Conservation (phyloP, 805 yeast genomes). For the Maudiozyma barnettii region DNA sequence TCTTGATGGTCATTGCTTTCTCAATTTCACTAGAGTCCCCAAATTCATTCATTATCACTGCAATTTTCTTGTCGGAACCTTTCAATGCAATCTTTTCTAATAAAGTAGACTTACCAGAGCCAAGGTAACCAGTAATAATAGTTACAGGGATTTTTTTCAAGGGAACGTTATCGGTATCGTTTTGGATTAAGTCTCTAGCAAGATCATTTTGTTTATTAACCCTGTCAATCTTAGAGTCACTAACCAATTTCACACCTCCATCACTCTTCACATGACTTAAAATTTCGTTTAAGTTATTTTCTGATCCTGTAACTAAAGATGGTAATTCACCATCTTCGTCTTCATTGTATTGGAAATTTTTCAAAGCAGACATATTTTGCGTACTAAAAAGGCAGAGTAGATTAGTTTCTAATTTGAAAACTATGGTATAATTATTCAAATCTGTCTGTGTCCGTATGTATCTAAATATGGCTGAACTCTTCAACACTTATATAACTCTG, state of each 20-base stretch:
- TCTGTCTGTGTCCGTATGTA: too few relatives aligned
- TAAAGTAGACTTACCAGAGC: conserved; percentile 88
- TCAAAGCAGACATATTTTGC: conserved; percentile 25
- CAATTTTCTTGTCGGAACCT: conserved; percentile 60
- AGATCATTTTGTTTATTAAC: conserved; percentile 17
- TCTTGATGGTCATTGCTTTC: conserved; percentile 62
- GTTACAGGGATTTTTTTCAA: conserved; percentile 69
- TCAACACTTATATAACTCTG: too few relatives aligned
- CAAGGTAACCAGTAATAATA: conserved; percentile 88
- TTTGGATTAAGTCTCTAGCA: neutral
- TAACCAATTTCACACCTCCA: conserved; percentile 24
- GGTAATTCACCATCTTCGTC: conserved; percentile 30
- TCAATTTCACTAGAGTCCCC: conserved; percentile 89
- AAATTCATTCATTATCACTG: conserved; percentile 86
- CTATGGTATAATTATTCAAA: too few relatives aligned
- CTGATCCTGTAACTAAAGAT: conserved; percentile 22
- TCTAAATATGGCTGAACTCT: too few relatives aligned
- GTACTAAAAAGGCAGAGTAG: too few relatives aligned
- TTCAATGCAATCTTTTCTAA: conserved; percentile 62
- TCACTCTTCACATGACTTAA: conserved; percentile 17
- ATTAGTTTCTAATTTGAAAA: too few relatives aligned
- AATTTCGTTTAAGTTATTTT: conserved; percentile 19
- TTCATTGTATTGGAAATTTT: conserved; percentile 21
- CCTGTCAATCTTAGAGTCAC: conserved; percentile 21
- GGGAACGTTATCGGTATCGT: neutral